phyloP scores from a whole-genome alignment of 2,329 filamentous ascomycete species.

The Ascochyta pisi region DNA sequence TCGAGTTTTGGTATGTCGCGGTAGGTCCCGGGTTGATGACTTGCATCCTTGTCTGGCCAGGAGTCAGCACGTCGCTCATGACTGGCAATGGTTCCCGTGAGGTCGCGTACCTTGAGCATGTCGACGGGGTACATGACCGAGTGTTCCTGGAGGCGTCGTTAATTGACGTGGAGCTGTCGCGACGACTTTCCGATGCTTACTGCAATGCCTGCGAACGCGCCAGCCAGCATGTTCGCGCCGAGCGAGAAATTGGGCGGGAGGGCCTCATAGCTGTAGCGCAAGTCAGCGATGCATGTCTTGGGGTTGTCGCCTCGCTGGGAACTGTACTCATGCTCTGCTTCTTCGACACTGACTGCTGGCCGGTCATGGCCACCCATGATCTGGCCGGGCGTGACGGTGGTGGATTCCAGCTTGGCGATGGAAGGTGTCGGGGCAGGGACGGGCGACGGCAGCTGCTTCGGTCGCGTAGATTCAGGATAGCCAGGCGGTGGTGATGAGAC shows the following conservation, averaged over 20 bases:
- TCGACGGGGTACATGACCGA: slow-evolving; percentile 99
- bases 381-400: slow-evolving; percentile 43
- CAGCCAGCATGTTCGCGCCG: slow-evolving; percentile 91
- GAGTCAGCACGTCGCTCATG: slow-evolving; percentile 28
- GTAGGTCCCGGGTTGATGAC: slow-evolving; percentile 83
- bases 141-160: slow-evolving; percentile 73
- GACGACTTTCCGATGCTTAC: slow-evolving; percentile 60
- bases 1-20: slow-evolving; percentile 78
- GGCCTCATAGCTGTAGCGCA: slow-evolving; percentile 75
- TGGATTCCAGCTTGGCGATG: slow-evolving; percentile 47
- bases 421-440: slow-evolving; percentile 4
- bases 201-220: slow-evolving; percentile 95
- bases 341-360: slow-evolving; percentile 44
- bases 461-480: slow-evolving; percentile 5
- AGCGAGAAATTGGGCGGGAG: slow-evolving; percentile 94
- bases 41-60: slow-evolving; percentile 89
- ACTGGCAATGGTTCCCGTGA: neutral
- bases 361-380: slow-evolving; percentile 52
- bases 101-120: slow-evolving; percentile 81
- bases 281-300: slow-evolving; percentile 31
- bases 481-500: slow-evolving; percentile 21
- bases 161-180: slow-evolving; percentile 24
- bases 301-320: slow-evolving; percentile 16
- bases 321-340: slow-evolving; percentile 51
- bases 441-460: slow-evolving; percentile 8